phyloP scores from a whole-genome alignment of 2,329 filamentous ascomycete species.

The Alternaria incomplexa region DNA sequence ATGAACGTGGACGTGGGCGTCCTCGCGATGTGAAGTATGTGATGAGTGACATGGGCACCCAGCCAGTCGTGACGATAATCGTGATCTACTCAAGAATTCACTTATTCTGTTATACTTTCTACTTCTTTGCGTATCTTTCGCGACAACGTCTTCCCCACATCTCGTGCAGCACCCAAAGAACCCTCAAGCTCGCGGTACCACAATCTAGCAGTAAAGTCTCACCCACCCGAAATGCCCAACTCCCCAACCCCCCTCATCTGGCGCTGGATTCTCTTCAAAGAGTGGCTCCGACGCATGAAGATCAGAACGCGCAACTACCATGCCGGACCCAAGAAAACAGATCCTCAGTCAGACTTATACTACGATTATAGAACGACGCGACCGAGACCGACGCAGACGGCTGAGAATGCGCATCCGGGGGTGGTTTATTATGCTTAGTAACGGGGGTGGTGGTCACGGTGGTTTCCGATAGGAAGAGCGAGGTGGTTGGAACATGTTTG shows the following conservation, averaged over 20 bases:
- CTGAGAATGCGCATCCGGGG: slow-evolving; percentile 2
- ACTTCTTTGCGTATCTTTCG: background rate
- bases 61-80: background rate
- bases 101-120: background rate
- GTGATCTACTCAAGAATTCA: background rate
- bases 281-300: slow-evolving; percentile 1
- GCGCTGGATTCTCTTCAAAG: background rate
- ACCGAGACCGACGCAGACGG: background rate
- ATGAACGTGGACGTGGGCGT: background rate
- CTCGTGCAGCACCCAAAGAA: background rate
- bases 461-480: background rate
- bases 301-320: background rate
- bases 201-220: background rate
- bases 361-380: slow-evolving; percentile 3
- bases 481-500: background rate
- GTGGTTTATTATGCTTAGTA: background rate
- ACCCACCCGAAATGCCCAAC: background rate
- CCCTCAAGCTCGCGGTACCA: background rate
- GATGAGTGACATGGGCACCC: background rate
- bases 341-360: slow-evolving; percentile 4
- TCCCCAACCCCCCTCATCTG: background rate
- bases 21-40: background rate
- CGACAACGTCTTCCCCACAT: background rate
- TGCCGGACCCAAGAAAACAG: background rate
- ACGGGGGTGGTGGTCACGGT: background rate